These are phyloP conservation scores for Vicia villosa DNA, from an alignment of 306 rosid species.

Conservation along the genomic window DNA sequence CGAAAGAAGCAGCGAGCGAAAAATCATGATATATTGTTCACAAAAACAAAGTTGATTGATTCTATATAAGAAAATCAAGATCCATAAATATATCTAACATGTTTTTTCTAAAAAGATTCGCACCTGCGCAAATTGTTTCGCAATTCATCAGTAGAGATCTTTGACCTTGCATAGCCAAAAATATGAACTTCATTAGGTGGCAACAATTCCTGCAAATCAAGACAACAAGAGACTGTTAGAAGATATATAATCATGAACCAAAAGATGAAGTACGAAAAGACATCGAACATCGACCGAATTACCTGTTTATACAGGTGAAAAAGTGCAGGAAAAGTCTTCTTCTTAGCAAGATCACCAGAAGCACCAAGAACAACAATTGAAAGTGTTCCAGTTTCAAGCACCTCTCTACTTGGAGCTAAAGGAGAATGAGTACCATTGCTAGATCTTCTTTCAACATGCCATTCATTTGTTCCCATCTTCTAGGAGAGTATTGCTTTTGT, in stretches of 20 bases:
- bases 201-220: slow-evolving; percentile 92
- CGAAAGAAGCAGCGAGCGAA: slow-evolving; percentile 28
- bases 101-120: slow-evolving; percentile 24
- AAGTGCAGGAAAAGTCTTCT: slow-evolving; percentile 98
- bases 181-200: slow-evolving; percentile 72
- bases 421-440: slow-evolving; percentile 50
- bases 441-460: slow-evolving; percentile 66
- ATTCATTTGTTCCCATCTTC: slow-evolving; percentile 66
- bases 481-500: slow-evolving; percentile 10
- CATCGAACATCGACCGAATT: too few relatives aligned
- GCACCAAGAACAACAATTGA: slow-evolving; percentile 93
- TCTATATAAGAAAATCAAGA: slow-evolving; percentile 5
- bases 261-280: too few relatives aligned
- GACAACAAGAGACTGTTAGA: too few relatives aligned
- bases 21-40: neutral
- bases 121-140: slow-evolving; percentile 78
- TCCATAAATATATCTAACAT: neutral
- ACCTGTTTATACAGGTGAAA: slow-evolving; percentile 77
- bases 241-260: too few relatives aligned
- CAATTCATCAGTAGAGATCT: slow-evolving; percentile 79
- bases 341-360: slow-evolving; percentile 98
- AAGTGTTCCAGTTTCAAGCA: slow-evolving; percentile 68
- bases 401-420: slow-evolving; percentile 37
- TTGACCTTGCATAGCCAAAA: slow-evolving; percentile 95
- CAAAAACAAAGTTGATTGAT: neutral